Evolutionary conservation across 768 basidiomycete species (phyloP), one percentile per base, ranked within the genome.

Genomic region (Xanthoconium stramineum): DNA sequence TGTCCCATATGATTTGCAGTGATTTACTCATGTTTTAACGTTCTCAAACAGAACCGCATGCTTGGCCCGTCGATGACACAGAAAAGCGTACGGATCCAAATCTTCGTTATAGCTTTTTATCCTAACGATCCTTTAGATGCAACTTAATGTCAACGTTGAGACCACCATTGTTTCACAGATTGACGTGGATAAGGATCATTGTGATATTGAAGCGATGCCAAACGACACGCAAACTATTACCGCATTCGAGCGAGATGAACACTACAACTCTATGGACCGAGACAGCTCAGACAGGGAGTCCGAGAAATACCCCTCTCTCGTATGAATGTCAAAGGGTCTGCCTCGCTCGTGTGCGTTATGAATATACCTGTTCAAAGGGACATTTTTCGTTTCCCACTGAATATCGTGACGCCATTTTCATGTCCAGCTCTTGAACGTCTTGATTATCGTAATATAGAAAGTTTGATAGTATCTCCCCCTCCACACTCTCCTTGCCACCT

Each of bases 71-170:
- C 44, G 14, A 44, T 50, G n/a, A 40, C 67, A 0, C 65, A 56
- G 20, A 71, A 57, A 48, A 64, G 49, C 11, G 70, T 71, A 46
- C 2, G 70, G 61, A 24, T 24, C 30, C 11, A 11, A 0, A n/a
- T 11, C n/a, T 35, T 19, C 12, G 2, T 49, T 17, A 0, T 13
- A 6, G 36, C 1, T 11, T 61, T 12, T 32, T 15, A 12, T 42
- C 20, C 6, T 30, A 9, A 53, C 5, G 8, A 17, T 12, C 0
- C 11, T 0, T 2, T 5, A 59, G 60, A 10, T 61, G 15, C 67
- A 64, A 43, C 58, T 71, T 3, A 71, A 72, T 14, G 69, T 71
- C 57, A 71, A 71, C 42, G 71, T 71, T 4, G 70, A 71, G 28
- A 71, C 71, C 0, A 71, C 71, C 5, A 58, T 72, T 14, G 66